Conservation (phyloP, 306 rosid species). For the Gleditsia sinensis region DNA sequence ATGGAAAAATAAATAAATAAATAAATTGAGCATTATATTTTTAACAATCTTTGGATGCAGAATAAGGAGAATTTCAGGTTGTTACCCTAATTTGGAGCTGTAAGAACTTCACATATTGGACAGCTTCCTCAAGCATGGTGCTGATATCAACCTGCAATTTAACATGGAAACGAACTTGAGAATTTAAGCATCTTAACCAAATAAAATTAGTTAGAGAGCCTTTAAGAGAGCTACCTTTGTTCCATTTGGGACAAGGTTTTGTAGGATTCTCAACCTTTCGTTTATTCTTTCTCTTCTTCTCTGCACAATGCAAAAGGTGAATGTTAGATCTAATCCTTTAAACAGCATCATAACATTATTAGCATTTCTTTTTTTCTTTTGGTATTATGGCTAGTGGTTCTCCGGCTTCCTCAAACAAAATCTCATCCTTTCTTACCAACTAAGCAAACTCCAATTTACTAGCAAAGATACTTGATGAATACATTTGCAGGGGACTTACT, state of each 20-base stretch:
- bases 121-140: constrained; percentile 99
- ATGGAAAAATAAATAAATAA: background rate
- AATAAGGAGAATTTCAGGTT: constrained; percentile 17
- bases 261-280: constrained; percentile 77
- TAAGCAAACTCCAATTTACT: no score
- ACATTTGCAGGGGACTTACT: constrained; percentile 42
- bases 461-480: background rate
- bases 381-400: no score
- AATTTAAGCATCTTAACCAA: constrained; percentile 18
- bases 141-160: constrained; percentile 85
- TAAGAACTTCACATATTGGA: constrained; percentile 80
- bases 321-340: background rate
- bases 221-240: constrained; percentile 59
- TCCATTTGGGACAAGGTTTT: constrained; percentile 86
- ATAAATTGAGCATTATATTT: background rate
- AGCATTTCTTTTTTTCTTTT: no score
- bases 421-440: no score
- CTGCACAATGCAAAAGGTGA: constrained; percentile 44
- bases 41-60: constrained; percentile 34
- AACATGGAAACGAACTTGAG: constrained; percentile 6
- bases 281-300: constrained; percentile 90
- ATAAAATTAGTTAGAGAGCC: no score
- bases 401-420: no score
- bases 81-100: constrained; percentile 89
- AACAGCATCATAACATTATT: background rate